These are phyloP conservation scores for Arachis stenosperma DNA, from an alignment of 306 rosid genomes.

Conservation along the genomic window DNA sequence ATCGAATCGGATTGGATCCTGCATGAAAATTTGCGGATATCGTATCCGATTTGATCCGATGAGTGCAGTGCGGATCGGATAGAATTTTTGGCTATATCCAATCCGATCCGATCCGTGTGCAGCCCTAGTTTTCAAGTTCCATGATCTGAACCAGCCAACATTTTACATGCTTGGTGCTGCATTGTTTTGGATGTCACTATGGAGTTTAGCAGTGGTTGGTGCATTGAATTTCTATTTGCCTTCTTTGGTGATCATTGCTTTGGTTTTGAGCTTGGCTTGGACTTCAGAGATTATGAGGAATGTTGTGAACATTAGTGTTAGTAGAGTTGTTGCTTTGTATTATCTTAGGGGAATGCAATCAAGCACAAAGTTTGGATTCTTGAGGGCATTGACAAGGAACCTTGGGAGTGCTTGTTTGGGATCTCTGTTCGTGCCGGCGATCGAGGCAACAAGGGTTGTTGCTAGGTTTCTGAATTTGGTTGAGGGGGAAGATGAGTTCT, in stretches of 20 bases:
- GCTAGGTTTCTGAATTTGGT: slow-evolving; percentile 83
- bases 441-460: slow-evolving; percentile 75
- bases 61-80: too few relatives aligned
- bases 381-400: slow-evolving; percentile 75
- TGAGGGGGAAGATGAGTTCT: slow-evolving; percentile 94
- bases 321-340: slow-evolving; percentile 85
- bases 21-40: too few relatives aligned
- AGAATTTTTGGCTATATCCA: too few relatives aligned
- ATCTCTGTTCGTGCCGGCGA: slow-evolving; percentile 81
- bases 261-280: slow-evolving; percentile 81
- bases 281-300: slow-evolving; percentile 94
- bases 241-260: slow-evolving; percentile 59
- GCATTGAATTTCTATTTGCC: slow-evolving; percentile 79
- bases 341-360: slow-evolving; percentile 93
- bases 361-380: slow-evolving; percentile 75
- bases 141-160: slow-evolving; percentile 70
- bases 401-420: slow-evolving; percentile 96
- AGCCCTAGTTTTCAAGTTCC: slow-evolving; percentile 47
- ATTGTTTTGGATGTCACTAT: slow-evolving; percentile 88
- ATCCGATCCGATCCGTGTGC: too few relatives aligned
- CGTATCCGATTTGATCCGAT: too few relatives aligned
- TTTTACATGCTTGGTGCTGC: slow-evolving; percentile 77
- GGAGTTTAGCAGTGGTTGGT: slow-evolving; percentile 84
- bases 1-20: too few relatives aligned
- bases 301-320: slow-evolving; percentile 73